Evolutionary conservation across 129 eudicot genomes (phyloP).

Genomic region (Daucus carota): DNA sequence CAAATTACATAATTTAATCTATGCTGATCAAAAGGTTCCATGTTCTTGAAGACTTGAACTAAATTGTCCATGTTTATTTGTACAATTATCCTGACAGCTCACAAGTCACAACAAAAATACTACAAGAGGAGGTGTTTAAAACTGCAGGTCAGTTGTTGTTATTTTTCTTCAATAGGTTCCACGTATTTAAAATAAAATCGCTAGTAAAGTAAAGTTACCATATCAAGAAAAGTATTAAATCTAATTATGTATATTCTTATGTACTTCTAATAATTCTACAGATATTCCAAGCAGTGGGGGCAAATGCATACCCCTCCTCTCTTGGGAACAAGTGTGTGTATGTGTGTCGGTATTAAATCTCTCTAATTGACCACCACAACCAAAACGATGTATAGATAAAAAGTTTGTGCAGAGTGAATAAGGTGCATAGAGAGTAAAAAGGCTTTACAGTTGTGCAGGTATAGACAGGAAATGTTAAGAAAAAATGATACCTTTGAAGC

Average conservation of each 20-base stretch:
- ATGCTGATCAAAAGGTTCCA: background rate
- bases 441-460: background rate
- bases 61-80: background rate
- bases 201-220: background rate
- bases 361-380: background rate
- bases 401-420: background rate
- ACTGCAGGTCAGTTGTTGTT: background rate
- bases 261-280: background rate
- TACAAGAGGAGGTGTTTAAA: background rate
- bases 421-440: background rate
- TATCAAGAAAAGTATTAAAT: background rate
- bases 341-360: background rate
- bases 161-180: background rate
- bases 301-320: background rate
- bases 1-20: background rate
- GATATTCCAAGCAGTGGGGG: background rate
- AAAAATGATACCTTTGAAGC: constrained; percentile 66
- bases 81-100: background rate
- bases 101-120: background rate
- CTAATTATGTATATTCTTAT: background rate
- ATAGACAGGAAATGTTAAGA: background rate
- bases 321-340: background rate
- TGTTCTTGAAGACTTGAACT: background rate
- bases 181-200: background rate
- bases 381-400: background rate